Percentiles rank a stretch among this genome's conserved stretches.
Conservation (phyloP, 108 stramenopile genomes). For the Discostella pseudostelligera region DNA sequence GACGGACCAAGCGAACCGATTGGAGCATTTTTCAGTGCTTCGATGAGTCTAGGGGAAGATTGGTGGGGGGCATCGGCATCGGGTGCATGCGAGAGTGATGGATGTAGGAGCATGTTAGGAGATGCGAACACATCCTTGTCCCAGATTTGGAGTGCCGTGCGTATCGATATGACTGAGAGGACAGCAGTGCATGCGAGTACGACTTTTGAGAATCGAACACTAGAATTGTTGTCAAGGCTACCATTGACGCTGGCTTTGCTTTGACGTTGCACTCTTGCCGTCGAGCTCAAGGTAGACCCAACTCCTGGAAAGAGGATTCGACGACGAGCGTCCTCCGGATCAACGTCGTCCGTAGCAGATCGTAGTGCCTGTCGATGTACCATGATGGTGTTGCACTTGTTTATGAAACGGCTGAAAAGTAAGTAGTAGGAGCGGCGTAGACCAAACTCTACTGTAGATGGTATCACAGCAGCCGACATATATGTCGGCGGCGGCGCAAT, state of each 20-base stretch:
- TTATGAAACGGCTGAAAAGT: too few relatives aligned
- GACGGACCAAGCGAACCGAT: constrained; percentile 22
- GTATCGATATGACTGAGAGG: neutral
- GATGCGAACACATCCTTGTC: neutral
- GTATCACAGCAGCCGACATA: too few relatives aligned
- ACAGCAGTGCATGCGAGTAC: neutral
- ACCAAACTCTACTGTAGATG: too few relatives aligned
- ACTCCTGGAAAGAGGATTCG: neutral
- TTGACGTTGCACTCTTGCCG: too few relatives aligned
- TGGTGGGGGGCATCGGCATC: neutral
- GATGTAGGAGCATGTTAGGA: neutral
- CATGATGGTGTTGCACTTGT: too few relatives aligned
- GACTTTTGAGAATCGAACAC: neutral
- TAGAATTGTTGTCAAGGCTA: neutral
- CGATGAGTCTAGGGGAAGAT: constrained; percentile 3
- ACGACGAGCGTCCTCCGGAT: too few relatives aligned
- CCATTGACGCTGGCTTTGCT: too few relatives aligned
- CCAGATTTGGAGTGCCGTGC: neutral
- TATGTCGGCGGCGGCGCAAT: too few relatives aligned
- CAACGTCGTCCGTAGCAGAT: too few relatives aligned
- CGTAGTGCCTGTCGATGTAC: too few relatives aligned
- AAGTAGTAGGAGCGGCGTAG: too few relatives aligned
- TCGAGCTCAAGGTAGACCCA: neutral
- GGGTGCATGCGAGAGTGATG: neutral
- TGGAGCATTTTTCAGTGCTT: constrained; percentile 15